Evolutionary conservation across 208 protist species (phyloP).

Genomic region (Strigomonas culicis): DNA sequence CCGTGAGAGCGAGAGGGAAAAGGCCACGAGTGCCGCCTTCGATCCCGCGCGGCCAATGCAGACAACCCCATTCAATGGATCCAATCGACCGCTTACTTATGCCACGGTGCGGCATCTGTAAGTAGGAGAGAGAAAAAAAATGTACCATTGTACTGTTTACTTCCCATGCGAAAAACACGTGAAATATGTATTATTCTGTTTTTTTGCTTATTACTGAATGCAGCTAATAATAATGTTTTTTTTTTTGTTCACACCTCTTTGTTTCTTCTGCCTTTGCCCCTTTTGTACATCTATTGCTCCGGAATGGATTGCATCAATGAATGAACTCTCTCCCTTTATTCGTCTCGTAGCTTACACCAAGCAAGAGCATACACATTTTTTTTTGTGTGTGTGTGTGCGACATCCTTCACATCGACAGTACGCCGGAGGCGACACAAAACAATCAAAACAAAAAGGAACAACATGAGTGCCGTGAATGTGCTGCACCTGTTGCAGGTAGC

Average conservation of each 20-base stretch:
- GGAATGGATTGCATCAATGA: background rate
- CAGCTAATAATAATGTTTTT: background rate
- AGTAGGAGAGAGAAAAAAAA: background rate
- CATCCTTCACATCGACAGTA: no score
- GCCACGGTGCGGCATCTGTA: background rate
- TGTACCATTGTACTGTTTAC: no score
- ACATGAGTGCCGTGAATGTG: constrained; percentile 33
- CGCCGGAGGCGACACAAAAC: no score
- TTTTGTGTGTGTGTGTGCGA: background rate
- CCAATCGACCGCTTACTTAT: constrained; percentile 6
- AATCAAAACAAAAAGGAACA: background rate
- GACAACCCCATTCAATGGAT: constrained; percentile 2
- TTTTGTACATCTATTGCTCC: background rate
- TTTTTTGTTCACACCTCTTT: background rate
- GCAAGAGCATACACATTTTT: background rate
- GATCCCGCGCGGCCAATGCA: background rate
- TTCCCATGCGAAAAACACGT: no score
- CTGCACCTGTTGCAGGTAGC: constrained; percentile 69
- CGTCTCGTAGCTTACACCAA: background rate
- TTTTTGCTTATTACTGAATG: no score
- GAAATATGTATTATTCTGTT: no score
- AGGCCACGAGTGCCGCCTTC: no score
- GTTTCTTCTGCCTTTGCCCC: background rate
- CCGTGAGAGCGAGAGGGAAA: no score
- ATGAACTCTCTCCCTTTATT: background rate